Base-by-base conservation (phyloP, 768 basidiomycete genomes). In the Kockovaella imperatae region DNA sequence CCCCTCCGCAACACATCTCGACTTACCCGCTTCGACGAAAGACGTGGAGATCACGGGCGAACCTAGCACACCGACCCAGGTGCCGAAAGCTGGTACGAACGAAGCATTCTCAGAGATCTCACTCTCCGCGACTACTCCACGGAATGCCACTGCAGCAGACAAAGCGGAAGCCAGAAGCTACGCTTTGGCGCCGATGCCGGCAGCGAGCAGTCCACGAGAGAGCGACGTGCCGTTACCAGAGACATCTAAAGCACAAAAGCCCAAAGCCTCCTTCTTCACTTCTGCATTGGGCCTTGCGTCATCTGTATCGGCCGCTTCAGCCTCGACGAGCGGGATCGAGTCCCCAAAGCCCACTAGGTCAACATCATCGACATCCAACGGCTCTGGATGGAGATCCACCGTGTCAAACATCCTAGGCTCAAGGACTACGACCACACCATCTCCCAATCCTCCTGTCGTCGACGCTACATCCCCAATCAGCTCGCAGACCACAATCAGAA, bases 251-350 rank as follows among this genome's bases (percentile, higher is more conserved):
- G 10, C 29, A 10, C 43, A 54, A 31, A 39, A 24, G 10, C 11
- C 18, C 11, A 52, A 49, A 20, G 34, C 47, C 3, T 54, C 54
- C 3, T 60, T 60, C 56, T 60, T 62, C 48, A 40, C 54, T 14
- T 49, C 52, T 7, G 39, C 50, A 1, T 47, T 65, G 4, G 55
- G 54, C 4, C 53, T 66, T 40, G 60, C 47, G 0, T 46, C 50
- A 3, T 4, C 47, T 1, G 18, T 43, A 3, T 24, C 53, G 3
- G 14, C 46, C 17, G 52, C 44, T 14, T 25, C 53, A 4, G 25
- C 49, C 14, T 24, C 41, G 8, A 14, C 35, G 21, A 41, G 46
- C 15, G 30, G 29, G 5, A 18, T n/a, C n/a, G n/a, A n/a, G n/a
- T n/a, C n/a, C n/a, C n/a, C n/a, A n/a, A n/a, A n/a, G n/a, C n/a